Percentiles rank a stretch among this genome's conserved stretches.
phyloP scores from a whole-genome alignment of 2,329 filamentous ascomycete species.

The Sphaceloma murrayae region DNA sequence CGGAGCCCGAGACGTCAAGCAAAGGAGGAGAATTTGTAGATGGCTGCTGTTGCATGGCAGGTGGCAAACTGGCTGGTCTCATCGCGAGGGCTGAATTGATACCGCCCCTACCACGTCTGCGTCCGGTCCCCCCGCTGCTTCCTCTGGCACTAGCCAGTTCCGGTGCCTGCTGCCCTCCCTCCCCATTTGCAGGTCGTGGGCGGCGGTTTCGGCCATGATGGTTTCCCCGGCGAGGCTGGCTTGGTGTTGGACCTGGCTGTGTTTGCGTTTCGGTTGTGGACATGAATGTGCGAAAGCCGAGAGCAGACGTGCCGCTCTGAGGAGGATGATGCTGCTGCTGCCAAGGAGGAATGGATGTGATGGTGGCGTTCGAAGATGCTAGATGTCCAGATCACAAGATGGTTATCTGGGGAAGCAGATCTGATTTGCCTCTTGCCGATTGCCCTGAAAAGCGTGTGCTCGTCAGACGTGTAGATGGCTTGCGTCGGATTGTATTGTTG shows the following conservation, averaged over 20 bases:
- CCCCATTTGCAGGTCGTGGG: not conserved
- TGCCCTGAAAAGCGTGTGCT: no score
- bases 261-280: constrained; percentile 3
- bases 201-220: constrained; percentile 2
- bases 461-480: not conserved
- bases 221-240: constrained; percentile 2
- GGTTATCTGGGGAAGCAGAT: not conserved
- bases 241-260: not conserved
- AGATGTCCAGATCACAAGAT: no score
- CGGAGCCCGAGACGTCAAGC: not conserved
- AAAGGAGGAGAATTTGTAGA: not conserved
- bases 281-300: not conserved
- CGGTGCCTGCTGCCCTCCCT: not conserved
- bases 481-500: not conserved
- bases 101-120: constrained; percentile 6
- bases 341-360: not conserved
- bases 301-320: constrained; percentile 13
- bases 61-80: constrained; percentile 13
- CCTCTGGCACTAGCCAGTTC: no score
- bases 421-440: not conserved
- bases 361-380: not conserved
- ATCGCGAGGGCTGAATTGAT: constrained; percentile 10
- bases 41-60: not conserved
- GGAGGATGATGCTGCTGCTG: constrained; percentile 8
- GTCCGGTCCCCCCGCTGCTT: not conserved